A percentile compares a stretch with the other conserved stretches of the same genome.
These are phyloP conservation scores for Wickerhamomyces rabaulensis DNA, from an alignment of 805 yeast species.

Conservation along the genomic window DNA sequence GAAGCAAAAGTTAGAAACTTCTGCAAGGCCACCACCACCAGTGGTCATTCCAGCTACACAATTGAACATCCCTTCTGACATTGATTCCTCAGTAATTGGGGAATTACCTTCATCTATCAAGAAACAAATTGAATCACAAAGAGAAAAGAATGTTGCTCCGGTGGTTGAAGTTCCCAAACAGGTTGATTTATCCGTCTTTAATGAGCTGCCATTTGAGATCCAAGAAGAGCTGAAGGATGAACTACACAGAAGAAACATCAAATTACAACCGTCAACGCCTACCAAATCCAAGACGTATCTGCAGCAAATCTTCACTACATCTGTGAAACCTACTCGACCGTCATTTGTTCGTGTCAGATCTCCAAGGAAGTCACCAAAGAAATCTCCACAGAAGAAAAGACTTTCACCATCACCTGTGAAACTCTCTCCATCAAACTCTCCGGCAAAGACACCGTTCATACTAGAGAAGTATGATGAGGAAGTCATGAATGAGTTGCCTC, in stretches of 20 bases:
- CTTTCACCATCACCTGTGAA: background rate
- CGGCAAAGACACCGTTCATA: background rate
- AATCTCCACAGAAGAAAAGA: constrained; percentile 11
- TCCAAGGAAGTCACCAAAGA: constrained; percentile 8
- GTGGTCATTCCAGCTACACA: constrained; percentile 10
- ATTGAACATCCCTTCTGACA: constrained; percentile 24
- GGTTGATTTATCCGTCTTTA: constrained; percentile 21
- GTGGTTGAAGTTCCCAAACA: constrained; percentile 23
- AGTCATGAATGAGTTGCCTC: constrained; percentile 22
- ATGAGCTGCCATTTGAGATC: constrained; percentile 58
- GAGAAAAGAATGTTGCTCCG: background rate
- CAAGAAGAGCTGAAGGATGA: constrained; percentile 56
- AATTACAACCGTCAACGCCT: constrained; percentile 17
- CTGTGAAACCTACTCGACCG: constrained; percentile 7
- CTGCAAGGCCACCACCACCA: background rate
- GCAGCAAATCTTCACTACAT: constrained; percentile 18
- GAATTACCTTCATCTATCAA: constrained; percentile 42
- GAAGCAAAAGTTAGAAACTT: constrained; percentile 1
- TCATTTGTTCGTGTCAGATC: constrained; percentile 14
- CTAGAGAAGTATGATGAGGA: constrained; percentile 15
- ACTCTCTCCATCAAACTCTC: constrained; percentile 3
- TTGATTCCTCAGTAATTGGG: constrained; percentile 23
- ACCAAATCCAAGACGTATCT: constrained; percentile 15
- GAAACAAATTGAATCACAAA: constrained; percentile 1
- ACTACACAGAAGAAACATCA: constrained; percentile 35